phyloP scores from a whole-genome alignment of 768 basidiomycete genomes.

The Podaxis sp. region DNA sequence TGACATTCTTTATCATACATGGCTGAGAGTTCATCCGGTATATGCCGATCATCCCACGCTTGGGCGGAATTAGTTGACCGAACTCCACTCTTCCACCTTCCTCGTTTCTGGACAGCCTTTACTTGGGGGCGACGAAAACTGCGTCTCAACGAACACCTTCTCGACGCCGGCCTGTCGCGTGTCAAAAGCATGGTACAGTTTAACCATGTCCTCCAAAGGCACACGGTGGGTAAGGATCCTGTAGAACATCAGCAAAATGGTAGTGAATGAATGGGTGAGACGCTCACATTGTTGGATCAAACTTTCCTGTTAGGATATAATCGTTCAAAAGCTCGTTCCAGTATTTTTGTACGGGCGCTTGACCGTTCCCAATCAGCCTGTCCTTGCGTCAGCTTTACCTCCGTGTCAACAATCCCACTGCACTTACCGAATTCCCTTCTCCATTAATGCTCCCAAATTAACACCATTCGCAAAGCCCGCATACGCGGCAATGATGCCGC shows the following conservation, averaged over 20 bases:
- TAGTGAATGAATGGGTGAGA: background rate
- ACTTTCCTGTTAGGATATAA: conserved; percentile 61
- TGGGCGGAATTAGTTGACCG: background rate
- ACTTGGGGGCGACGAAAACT: conserved; percentile 43
- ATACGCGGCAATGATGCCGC: conserved; percentile 70
- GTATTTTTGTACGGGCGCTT: conserved; percentile 73
- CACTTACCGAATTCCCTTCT: conserved; percentile 58
- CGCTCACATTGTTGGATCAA: conserved; percentile 59
- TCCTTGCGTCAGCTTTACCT: background rate
- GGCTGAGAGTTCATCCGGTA: no score
- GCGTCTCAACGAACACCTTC: conserved; percentile 77
- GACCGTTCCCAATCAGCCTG: conserved; percentile 67
- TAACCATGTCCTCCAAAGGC: conserved; percentile 62
- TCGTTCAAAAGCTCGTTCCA: conserved; percentile 70
- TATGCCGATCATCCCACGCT: background rate
- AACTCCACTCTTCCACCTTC: conserved; percentile 49
- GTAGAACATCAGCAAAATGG: conserved; percentile 1
- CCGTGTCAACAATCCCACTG: background rate
- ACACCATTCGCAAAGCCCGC: conserved; percentile 65
- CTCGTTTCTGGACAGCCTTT: conserved; percentile 50
- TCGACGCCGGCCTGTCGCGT: conserved; percentile 51
- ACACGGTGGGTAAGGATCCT: conserved; percentile 59
- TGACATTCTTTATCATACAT: no score
- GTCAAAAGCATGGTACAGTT: conserved; percentile 66
- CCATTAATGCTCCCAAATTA: conserved; percentile 75